Evolutionary conservation across 495 filamentous ascomycete genomes (phyloP), one percentile per base, ranked within the genome.

Genomic region (Trichodelitschia bisporula): DNA sequence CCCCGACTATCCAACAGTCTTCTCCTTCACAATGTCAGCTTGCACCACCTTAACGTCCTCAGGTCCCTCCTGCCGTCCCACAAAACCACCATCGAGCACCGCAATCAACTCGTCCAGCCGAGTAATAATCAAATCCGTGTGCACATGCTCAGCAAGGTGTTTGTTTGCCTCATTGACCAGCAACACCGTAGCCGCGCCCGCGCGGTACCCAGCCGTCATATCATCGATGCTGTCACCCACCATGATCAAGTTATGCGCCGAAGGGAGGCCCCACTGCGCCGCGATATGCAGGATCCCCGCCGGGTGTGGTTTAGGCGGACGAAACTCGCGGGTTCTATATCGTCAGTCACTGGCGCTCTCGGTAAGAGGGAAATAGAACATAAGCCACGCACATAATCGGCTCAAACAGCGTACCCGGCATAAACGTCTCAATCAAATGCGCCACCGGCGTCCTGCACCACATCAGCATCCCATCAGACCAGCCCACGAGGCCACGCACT

Each of bases 161-260:
- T 45, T 52, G 46, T 93, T 93, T 15, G 59, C 69, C 27, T 80
- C 70, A 46, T 86, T 90, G 9, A 72, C 58, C 25, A 97, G 59
- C 45, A 97, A 48, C 29, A 92, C 80, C 3, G 86, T 93, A 15
- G 78, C 79, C 5, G 83, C 76, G 3, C 84, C 84, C 6, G 86
- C 86, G 26, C 56, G 57, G 38, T 72, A 63, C 0, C 86, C 86
- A 4, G 86, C 77, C 14, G 74, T 79, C 65, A 97, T 82, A 47
- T 97, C 86, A 44, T 97, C 86, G 31, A 89, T 64, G 31, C 72
- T 80, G 44, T 97, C 84, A 4, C 84, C 84, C 9, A 83, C 66
- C 68, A 62, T 69, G 28, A 66, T 64, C 44, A 72, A 19, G 4
- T 36, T 6, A 35, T 3, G 21, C 15, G 28, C 8, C 15, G 30